Percentiles rank a stretch among this genome's conserved stretches.
These are phyloP conservation scores for Durotheca rogersii DNA, from an alignment of 495 filamentous ascomycete genomes.

Conservation along the genomic window DNA sequence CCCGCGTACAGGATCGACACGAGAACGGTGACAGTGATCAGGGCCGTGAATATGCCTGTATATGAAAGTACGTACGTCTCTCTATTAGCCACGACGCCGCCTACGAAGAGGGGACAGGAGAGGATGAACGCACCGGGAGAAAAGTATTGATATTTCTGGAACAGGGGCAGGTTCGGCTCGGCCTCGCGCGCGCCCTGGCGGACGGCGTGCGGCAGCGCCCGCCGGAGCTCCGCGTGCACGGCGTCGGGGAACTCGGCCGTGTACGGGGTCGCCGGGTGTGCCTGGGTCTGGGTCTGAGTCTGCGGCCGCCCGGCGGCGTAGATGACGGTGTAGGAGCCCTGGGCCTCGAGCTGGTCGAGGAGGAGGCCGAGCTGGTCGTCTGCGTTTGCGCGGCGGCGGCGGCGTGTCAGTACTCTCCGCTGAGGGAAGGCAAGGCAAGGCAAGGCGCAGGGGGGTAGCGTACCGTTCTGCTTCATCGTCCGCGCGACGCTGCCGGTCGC, in stretches of 20 bases:
- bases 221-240: constrained; percentile 53
- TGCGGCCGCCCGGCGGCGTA: constrained; percentile 34
- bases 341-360: constrained; percentile 35
- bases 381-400: constrained; percentile 24
- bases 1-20: constrained; percentile 75
- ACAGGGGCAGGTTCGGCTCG: constrained; percentile 59
- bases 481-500: constrained; percentile 48
- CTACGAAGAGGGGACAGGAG: neutral
- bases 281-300: constrained; percentile 39
- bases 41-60: constrained; percentile 80
- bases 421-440: too few species aligned
- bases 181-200: constrained; percentile 27
- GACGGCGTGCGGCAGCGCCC: constrained; percentile 31
- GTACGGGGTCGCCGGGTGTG: too few species aligned
- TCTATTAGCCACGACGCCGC: too few species aligned
- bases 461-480: constrained; percentile 65
- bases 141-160: constrained; percentile 90
- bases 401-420: too few species aligned
- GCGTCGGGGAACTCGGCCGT: constrained; percentile 46
- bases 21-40: constrained; percentile 62
- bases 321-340: constrained; percentile 51
- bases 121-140: constrained; percentile 54
- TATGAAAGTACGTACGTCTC: too few species aligned
- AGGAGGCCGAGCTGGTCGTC: constrained; percentile 44
- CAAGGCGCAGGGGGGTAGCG: constrained; percentile 9